Evolutionary conservation across 164 flowering plant species (phyloP).

Genomic region (Cinnamomum micranthum): DNA sequence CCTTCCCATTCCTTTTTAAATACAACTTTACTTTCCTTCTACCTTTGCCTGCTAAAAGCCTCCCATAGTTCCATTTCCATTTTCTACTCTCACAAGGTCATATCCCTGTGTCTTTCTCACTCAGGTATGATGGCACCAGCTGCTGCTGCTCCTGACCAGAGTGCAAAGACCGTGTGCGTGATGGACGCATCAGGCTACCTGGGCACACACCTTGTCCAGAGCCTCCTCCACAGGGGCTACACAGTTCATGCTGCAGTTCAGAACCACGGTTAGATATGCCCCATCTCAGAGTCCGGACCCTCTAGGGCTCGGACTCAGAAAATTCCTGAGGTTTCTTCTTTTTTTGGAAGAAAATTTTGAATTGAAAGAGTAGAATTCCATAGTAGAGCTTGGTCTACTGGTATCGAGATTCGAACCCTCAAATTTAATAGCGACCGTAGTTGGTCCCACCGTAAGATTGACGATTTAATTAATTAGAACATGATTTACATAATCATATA

Average conservation of each 20-base stretch:
- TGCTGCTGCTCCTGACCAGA: conserved; percentile 5
- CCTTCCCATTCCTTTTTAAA: background rate
- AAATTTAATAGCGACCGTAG: too few species aligned
- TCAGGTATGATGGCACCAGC: conserved; percentile 28
- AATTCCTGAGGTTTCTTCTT: too few species aligned
- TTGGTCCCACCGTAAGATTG: too few species aligned
- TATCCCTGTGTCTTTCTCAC: conserved; percentile 12
- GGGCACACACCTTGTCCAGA: conserved; percentile 43
- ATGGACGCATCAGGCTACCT: conserved; percentile 64
- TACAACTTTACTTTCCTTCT: background rate
- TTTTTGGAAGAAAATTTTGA: too few species aligned
- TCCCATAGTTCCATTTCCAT: background rate
- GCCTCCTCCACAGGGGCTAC: conserved; percentile 57
- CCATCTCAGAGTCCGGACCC: background rate
- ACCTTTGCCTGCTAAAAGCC: background rate
- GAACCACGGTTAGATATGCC: conserved; percentile 30
- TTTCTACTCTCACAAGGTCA: conserved; percentile 3
- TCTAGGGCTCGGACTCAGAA: too few species aligned
- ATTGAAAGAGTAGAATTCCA: too few species aligned
- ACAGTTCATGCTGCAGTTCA: conserved; percentile 72
- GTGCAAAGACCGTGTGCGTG: conserved; percentile 49
- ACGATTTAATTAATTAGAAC: too few species aligned
- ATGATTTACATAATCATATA: too few species aligned
- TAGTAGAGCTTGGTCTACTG: too few species aligned
- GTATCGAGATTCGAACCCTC: too few species aligned